A percentile compares a stretch with the other conserved stretches of the same genome.
phyloP scores from a whole-genome alignment of 2,329 filamentous ascomycete genomes.

The Ophiostoma australiae region DNA sequence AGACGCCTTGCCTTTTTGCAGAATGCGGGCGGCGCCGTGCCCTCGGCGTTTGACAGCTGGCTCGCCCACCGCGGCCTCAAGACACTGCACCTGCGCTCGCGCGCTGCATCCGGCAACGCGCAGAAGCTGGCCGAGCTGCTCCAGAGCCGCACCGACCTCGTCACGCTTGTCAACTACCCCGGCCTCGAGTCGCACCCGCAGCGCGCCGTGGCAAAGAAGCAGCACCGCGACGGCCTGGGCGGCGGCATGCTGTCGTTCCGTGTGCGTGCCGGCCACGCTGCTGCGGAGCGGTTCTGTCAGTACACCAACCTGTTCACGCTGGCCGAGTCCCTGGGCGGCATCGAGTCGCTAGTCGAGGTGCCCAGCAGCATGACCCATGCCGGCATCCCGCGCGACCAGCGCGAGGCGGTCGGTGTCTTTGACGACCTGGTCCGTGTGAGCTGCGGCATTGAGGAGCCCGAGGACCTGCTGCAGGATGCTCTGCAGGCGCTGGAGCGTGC shows the following conservation, averaged over 20 bases:
- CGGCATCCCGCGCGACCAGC: constrained; percentile 83
- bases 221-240: constrained; percentile 90
- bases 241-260: constrained; percentile 98
- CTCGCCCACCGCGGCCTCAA: constrained; percentile 95
- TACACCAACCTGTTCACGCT: constrained; percentile 84
- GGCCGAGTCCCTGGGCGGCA: constrained; percentile 81
- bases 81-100: constrained; percentile 87
- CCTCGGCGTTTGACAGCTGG: constrained; percentile 95
- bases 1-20: constrained; percentile 82
- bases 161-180: constrained; percentile 84
- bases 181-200: constrained; percentile 85
- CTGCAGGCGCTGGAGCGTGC: constrained; percentile 70
- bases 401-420: constrained; percentile 88
- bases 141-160: constrained; percentile 72
- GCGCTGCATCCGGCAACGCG: constrained; percentile 79
- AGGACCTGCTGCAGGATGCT: constrained; percentile 78
- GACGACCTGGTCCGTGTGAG: constrained; percentile 91
- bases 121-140: constrained; percentile 70
- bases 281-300: constrained; percentile 90
- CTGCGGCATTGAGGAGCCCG: constrained; percentile 87
- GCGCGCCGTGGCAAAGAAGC: constrained; percentile 75
- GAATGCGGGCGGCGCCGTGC: constrained; percentile 94
- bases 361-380: constrained; percentile 96
- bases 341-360: constrained; percentile 88
- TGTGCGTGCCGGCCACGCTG: constrained; percentile 76